phyloP scores from a whole-genome alignment of 768 basidiomycete species.

The Mycena venus region DNA sequence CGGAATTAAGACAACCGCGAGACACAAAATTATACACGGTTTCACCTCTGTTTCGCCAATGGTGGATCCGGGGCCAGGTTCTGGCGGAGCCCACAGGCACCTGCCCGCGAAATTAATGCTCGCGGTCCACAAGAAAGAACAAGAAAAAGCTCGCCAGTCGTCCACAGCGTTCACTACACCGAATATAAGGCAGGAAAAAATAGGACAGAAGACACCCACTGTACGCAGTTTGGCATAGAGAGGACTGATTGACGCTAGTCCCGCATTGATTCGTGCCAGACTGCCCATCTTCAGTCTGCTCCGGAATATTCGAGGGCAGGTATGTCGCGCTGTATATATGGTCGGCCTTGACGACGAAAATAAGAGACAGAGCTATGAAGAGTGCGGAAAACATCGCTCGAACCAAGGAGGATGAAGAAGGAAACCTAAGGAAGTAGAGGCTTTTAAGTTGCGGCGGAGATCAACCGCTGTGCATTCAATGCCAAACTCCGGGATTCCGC shows the following conservation, averaged over 20 bases:
- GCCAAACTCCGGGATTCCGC: too few species aligned
- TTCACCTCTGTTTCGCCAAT: conserved; percentile 74
- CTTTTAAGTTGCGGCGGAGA: too few species aligned
- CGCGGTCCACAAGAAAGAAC: background rate
- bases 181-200: too few species aligned
- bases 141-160: background rate
- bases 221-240: conserved; percentile 67
- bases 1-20: conserved; percentile 2
- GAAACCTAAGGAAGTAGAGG: too few species aligned
- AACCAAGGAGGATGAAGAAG: background rate
- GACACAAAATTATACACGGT: background rate
- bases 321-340: conserved; percentile 54
- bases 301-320: conserved; percentile 49
- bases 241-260: conserved; percentile 55
- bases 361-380: background rate
- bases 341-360: background rate
- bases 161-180: conserved; percentile 29
- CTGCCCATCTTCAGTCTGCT: conserved; percentile 57
- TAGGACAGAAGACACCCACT: conserved; percentile 52
- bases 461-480: too few species aligned
- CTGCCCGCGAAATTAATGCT: conserved; percentile 59
- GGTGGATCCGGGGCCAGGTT: conserved; percentile 61
- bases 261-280: conserved; percentile 67
- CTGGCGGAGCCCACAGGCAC: conserved; percentile 60
- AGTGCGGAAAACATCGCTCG: conserved; percentile 11